A percentile compares a stretch with the other conserved stretches of the same genome.
These are phyloP conservation scores for Cucurbita pepo DNA, from an alignment of 306 rosid genomes.

Conservation along the genomic window DNA sequence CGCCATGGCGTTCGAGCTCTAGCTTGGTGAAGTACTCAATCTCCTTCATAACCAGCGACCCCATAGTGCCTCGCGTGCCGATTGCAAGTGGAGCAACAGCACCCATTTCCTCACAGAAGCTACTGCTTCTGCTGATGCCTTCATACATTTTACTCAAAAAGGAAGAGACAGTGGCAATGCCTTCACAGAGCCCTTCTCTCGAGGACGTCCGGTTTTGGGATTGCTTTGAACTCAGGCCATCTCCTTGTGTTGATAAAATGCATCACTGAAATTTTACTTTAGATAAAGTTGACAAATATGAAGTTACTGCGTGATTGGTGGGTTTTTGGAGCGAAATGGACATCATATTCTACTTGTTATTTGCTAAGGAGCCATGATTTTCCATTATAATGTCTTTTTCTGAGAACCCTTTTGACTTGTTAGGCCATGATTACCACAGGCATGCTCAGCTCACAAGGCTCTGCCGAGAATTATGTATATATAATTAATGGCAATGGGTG, in stretches of 20 bases:
- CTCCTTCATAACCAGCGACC: constrained; percentile 59
- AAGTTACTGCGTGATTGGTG: constrained; percentile 2
- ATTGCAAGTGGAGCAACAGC: constrained; percentile 46
- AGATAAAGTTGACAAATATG: neutral
- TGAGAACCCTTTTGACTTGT: neutral
- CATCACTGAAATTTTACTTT: neutral
- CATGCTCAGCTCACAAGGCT: neutral
- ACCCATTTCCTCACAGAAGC: constrained; percentile 34
- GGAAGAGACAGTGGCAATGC: constrained; percentile 15
- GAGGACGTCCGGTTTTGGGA: neutral
- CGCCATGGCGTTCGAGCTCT: constrained; percentile 35
- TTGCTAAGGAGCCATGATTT: neutral
- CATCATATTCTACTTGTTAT: neutral
- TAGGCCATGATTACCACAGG: neutral
- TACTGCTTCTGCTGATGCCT: constrained; percentile 17
- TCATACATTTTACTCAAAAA: constrained; percentile 26
- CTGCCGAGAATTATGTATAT: neutral
- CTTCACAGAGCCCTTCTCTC: constrained; percentile 5
- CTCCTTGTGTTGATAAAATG: constrained; percentile 2
- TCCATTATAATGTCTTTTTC: neutral
- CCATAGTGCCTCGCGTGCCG: constrained; percentile 83
- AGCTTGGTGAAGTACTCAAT: constrained; percentile 59
- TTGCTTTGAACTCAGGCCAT: constrained; percentile 27
- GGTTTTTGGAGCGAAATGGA: neutral
- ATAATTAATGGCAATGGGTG: too few relatives aligned